Base-by-base conservation (phyloP, 441 rosid species). In the Gossypium davidsonii region DNA sequence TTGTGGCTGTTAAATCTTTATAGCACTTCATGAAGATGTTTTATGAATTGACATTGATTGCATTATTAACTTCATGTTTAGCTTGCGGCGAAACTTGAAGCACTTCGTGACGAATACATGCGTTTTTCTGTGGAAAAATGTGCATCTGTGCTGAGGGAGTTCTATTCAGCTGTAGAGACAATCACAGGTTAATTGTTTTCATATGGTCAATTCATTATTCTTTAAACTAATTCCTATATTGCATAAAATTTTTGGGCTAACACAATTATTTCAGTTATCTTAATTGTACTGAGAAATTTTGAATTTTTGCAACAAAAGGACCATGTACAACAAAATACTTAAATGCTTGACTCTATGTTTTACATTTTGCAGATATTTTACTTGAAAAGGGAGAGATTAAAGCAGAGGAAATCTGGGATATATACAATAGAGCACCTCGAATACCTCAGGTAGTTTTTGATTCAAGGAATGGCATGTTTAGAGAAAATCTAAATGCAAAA, bases 71-170 rank as follows among this genome's bases (percentile, higher is more conserved):
- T 77, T 58, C 20, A 49, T 82, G 56, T 77, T 65, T 23, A 95
- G 99, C 96, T 95, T 80, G 90, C 93, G 63, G 84, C 90, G 14
- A 95, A 95, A 86, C 91, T 95, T 71, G 98, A 95, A 86, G 96
- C 95, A 55, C 88, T 95, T 78, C 87, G 94, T 39, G 98, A 89
- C 73, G 99, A 95, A 82, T 95, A 91, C 76, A 81, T 92, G 93
- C 83, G 91, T 25, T 95, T 80, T 83, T 84, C 95, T 66, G 83
- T 87, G 70, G 95, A 91, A 79, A 95, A 90, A 80, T 92, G 98
- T 77, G 80, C 83, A 20, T 81, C 91, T 31, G 91, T 92, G 49
- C 85, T 94, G 73, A 86, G 88, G 88, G 99, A 94, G 73, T 84
- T 86, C 77, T 86, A 84, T 71, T 88, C 96, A 76, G 99, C 98